Evolutionary conservation across 2,329 filamentous ascomycete species (phyloP), one percentile per base, ranked within the genome.

Genomic region (Xylaria sp.): DNA sequence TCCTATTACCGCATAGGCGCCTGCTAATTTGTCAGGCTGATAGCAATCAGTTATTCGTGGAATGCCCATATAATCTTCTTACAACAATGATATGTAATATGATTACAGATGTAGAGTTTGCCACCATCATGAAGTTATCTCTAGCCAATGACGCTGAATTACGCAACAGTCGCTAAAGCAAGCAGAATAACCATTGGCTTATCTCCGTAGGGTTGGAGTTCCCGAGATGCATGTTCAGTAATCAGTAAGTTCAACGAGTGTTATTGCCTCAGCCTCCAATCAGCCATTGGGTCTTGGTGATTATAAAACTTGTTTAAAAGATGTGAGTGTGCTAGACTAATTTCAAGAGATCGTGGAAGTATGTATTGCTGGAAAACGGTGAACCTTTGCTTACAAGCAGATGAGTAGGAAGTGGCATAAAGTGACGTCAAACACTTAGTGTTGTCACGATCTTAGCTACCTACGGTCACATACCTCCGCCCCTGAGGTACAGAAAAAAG

Each of bases 161-260:
- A 4, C 32, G 19, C 17, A 19, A 17, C n/a, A 47, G 17, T 47
- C 42, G 8, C 17, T 9, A 47, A 8, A 47, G n/a, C n/a, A 8
- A 19, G 6, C 17, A 19, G 14, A 17, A 17, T 47, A 19, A 14
- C 39, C 39, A 47, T 47, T 47, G 42, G 42, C n/a, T n/a, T 19
- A 19, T 19, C 42, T 9, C 21, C 5, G 5, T 5, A 47, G 6
- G 17, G n/a, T 47, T 47, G 42, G n/a, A 19, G 42, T 47, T n/a
- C 6, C 17, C 17, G 42, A n/a, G 42, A 42, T 24, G 53, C n/a
- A 32, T 39, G 48, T 39, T 61, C 36, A 32, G 32, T 61, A 51
- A 45, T 54, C 27, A 24, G 48, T 30, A 27, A 27, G 21, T 2
- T 47, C n/a, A 19, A 30, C 7, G 9, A 30, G 21, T 8, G 9